Evolutionary conservation across 2,329 filamentous ascomycete species (phyloP).

Genomic region (Aspergillus proliferans): DNA sequence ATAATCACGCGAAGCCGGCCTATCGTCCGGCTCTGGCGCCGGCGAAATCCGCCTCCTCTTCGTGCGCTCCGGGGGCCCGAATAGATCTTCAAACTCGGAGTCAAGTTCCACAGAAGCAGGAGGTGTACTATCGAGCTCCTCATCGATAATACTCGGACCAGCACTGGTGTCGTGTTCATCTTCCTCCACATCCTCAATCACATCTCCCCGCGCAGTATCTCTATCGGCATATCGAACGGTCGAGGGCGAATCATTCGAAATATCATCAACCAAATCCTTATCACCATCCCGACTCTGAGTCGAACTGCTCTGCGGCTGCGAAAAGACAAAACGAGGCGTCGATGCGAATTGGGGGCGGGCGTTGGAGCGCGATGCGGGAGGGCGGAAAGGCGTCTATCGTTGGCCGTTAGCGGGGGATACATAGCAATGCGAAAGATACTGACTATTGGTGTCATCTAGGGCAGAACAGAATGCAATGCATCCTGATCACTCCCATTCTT

Average conservation of each 20-base stretch:
- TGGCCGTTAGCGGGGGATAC: slow-evolving; percentile 1
- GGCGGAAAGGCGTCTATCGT: slow-evolving; percentile 21
- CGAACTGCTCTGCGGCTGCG: slow-evolving; percentile 10
- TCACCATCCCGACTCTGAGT: neutral
- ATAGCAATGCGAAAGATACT: neutral
- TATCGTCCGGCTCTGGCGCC: slow-evolving; percentile 2
- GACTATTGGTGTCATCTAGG: slow-evolving; percentile 12
- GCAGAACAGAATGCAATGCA: neutral
- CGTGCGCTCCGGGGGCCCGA: slow-evolving; percentile 18
- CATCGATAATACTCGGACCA: slow-evolving; percentile 2
- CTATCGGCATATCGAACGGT: neutral
- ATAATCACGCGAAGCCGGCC: neutral
- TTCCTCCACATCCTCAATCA: slow-evolving; percentile 24
- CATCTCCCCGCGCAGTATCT: slow-evolving; percentile 10
- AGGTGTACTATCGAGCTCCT: slow-evolving; percentile 14
- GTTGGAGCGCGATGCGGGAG: slow-evolving; percentile 17
- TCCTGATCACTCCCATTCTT: neutral
- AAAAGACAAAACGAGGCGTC: slow-evolving; percentile 28
- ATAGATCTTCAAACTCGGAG: slow-evolving; percentile 25
- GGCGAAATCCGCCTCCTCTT: slow-evolving; percentile 29
- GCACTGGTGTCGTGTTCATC: slow-evolving; percentile 6
- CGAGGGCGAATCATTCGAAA: neutral
- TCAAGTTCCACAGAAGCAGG: slow-evolving; percentile 10
- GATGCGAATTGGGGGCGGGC: slow-evolving; percentile 27
- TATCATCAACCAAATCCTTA: neutral